Base-by-base conservation (phyloP, 257 asterid genomes). In the Przewalskia tangutica region DNA sequence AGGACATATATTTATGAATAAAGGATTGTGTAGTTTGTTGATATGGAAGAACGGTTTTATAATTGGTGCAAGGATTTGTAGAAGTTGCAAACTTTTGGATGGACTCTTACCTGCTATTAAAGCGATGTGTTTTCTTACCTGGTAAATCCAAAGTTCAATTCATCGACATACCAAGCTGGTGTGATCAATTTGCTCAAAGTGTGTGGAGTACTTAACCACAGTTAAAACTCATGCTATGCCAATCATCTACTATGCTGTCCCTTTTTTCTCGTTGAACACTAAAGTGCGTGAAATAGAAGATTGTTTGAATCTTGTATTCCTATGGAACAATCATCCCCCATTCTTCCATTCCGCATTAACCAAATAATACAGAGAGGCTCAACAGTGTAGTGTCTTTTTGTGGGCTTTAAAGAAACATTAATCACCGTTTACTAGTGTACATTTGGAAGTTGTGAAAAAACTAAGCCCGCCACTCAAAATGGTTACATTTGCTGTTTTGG, bases 201-300 rank as follows among this genome's bases (percentile, higher is more conserved):
- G 4, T n/a, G 12, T 17, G 63, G 4, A 2, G 10, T 6, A 56
- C 63, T 56, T 27, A 56, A 56, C 63, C 23, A 7, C 4, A 56
- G 27, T 17, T 56, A 56, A 17, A 23, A 56, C 63, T 7, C 9
- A 2, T 17, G 63, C 7, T n/a, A 58, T 73, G 60, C 60, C 60
- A 73, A 6, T 20, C 38, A 0, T 73, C 79, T 48, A 23, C 4
- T 50, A 13, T 48, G 8, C 20, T 8, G 8, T 2, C 4, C 14
- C 58, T 0, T 4, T 46, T 50, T 75, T 3, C 36, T 12, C 0
- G 14, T 13, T 50, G 0, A 0, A 0, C 13, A 4, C 1, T 0
- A 23, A 50, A 73, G 42, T 73, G 44, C 2, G 7, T 48, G 79
- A 46, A 56, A 12, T 4, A 3, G 55, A 66, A 4, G 44, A 75